Conservation (phyloP, 2,329 filamentous ascomycete species). For the Sporothrix globosa region DNA sequence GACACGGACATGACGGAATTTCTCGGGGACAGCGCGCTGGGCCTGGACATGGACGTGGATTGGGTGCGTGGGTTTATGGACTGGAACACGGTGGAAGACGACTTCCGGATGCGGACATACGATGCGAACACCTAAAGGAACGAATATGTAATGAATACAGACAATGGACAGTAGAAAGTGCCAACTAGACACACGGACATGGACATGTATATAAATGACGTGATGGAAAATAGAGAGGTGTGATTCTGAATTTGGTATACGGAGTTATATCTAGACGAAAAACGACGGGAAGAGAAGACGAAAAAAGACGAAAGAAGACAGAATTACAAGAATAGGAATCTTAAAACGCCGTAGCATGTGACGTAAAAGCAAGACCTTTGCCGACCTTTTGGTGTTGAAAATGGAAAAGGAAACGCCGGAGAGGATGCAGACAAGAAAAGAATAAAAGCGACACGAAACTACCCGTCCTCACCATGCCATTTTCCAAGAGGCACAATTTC, state of each 20-base stretch:
- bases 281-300: no score
- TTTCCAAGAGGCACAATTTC: not conserved
- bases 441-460: no score
- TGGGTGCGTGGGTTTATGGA: constrained; percentile 34
- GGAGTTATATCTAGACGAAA: not conserved
- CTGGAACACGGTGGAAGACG: constrained; percentile 33
- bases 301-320: no score
- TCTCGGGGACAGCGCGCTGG: constrained; percentile 25
- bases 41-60: constrained; percentile 27
- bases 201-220: not conserved
- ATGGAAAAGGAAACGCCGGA: no score
- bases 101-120: constrained; percentile 30
- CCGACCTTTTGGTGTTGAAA: no score
- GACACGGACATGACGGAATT: constrained; percentile 31
- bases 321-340: no score
- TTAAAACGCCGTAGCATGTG: not conserved
- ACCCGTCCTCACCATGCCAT: no score
- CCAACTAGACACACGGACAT: no score
- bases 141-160: not conserved
- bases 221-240: not conserved
- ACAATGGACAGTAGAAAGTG: not conserved
- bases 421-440: no score
- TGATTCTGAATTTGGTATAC: not conserved
- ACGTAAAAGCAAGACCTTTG: no score
- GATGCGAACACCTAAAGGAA: constrained; percentile 17